Base-by-base conservation (phyloP, 805 yeast species). In the Yamadazyma tumulicola region DNA sequence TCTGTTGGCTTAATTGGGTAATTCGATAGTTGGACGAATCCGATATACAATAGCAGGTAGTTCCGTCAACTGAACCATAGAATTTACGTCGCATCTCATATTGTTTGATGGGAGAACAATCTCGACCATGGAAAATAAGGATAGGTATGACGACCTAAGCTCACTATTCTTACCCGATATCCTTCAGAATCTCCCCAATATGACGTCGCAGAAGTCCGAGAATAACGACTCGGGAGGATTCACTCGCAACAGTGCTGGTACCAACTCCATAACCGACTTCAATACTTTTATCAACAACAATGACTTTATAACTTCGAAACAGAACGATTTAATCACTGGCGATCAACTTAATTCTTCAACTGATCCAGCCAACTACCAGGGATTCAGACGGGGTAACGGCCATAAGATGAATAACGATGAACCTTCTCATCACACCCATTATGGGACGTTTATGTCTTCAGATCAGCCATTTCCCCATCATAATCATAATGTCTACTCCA, bases 111-210 rank as follows among this genome's bases (percentile, higher is more conserved):
- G n/a, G n/a, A n/a, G n/a, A n/a, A n/a, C n/a, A n/a, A n/a, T n/a
- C n/a, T n/a, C n/a, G n/a, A 21, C 9, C 7, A 27, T 18, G 17
- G 29, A 12, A 19, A 30, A 37, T 22, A 31, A 37, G 26, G 38
- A 29, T 13, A 29, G 53, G 26, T 50, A 61, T 34, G 70, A 67
- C 39, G 72, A 67, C 44, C 51, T 67, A 15, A 61, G 71, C 29
- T 55, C 69, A 26, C 51, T 67, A 27, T 67, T 67, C 32, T 48
- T 67, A 19, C 70, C 69, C 2, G 70, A 65, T 36, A 55, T 62
- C 24, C 49, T 64, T 17, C 62, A 61, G 32, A 49, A 48, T 3
- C 19, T 14, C 14, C 37, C 21, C 9, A 13, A 5, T 12, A 24
- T 14, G 37, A 23, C n/a, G 15, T n/a, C 23, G 23, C 23, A 7